Base-by-base conservation (phyloP, 805 yeast genomes). In the Dipodascus geniculatus region DNA sequence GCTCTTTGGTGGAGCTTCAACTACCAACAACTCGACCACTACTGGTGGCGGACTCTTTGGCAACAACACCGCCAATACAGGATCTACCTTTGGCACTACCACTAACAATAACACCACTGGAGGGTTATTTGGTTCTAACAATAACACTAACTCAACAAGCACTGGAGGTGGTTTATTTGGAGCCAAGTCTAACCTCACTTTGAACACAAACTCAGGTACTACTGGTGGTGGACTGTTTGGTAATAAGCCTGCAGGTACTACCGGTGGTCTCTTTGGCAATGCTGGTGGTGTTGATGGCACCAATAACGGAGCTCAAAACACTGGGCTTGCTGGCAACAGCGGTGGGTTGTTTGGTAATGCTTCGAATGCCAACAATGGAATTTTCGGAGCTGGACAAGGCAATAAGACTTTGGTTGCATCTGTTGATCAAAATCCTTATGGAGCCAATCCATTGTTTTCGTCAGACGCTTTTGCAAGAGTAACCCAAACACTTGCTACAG, bases 391-490 rank as follows among this genome's bases (percentile, higher is more conserved):
- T n/a, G 23, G 31, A 55, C 50, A 48, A 51, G 38, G 19, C 47
- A 44, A 50, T 49, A 49, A 44, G 49, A 11, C 63, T 23, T 60
- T 67, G 17, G 63, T 66, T 50, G 69, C 75, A 48, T 60, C 70
- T 31, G 64, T 69, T 52, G 73, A 70, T 54, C 73, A 74, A 55
- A 79, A 84, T 64, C 96, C 96, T 48, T 90, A 87, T 64, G 95
- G 96, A 1, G 76, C 79, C 50, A 82, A 83, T 60, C 85, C 89
- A 3, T 71, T 90, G 52, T 87, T 86, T 60, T 54, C 58, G 35
- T 35, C 49, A 9, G 55, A 70, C 2, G 66, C 65, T 31, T 42
- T 20, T 63, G 68, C n/a, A 28, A 28, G 33, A 28, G 33, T 11
- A 6, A 60, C 62, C 24, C 64, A 71, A 16, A 70, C 74, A 3